Conservation (phyloP, 352 stramenopile species). For the Pythium brachiatum region DNA sequence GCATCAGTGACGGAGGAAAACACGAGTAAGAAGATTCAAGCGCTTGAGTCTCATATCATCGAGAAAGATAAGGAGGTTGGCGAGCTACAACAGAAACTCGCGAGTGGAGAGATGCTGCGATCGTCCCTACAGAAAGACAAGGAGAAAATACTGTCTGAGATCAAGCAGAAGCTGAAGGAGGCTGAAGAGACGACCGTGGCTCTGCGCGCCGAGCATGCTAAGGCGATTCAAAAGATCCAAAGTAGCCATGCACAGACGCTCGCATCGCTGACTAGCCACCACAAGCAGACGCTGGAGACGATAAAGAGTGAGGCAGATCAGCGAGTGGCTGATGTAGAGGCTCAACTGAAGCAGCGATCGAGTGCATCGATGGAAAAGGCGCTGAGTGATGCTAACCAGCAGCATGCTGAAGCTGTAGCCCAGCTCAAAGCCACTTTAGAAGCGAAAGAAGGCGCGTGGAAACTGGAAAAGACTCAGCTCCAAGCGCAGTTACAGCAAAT, state of each 20-base stretch:
- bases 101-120: constrained; percentile 19
- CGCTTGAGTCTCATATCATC: constrained; percentile 23
- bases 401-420: constrained; percentile 23
- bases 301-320: background rate
- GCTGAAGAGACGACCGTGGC: background rate
- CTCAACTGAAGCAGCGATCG: constrained; percentile 16
- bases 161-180: constrained; percentile 14
- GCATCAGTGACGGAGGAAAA: constrained; percentile 22
- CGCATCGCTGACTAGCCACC: background rate
- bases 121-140: constrained; percentile 20
- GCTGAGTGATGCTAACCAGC: constrained; percentile 26
- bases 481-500: constrained; percentile 16
- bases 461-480: constrained; percentile 19
- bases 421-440: constrained; percentile 9
- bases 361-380: constrained; percentile 25
- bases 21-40: constrained; percentile 19
- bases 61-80: constrained; percentile 18
- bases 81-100: constrained; percentile 18
- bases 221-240: constrained; percentile 22
- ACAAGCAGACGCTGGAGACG: constrained; percentile 27
- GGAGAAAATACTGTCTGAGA: constrained; percentile 12
- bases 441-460: constrained; percentile 8
- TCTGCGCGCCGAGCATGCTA: constrained; percentile 24
- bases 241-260: constrained; percentile 1
- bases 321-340: constrained; percentile 6